Conservation (phyloP, 768 basidiomycete species). For the Boletellus emodensis region DNA sequence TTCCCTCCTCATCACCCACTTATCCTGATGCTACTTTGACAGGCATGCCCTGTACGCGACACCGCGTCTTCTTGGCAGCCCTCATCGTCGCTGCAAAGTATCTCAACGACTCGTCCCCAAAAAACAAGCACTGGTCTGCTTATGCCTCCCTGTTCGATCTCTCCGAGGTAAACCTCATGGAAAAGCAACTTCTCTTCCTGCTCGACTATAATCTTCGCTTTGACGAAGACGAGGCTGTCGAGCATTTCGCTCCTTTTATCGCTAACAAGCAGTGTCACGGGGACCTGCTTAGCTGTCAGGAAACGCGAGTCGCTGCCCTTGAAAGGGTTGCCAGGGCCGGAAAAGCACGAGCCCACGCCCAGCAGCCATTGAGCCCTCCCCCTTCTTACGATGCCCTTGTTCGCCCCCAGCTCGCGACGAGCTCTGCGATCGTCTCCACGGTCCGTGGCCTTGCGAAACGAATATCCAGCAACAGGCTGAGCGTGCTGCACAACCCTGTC, state of each 20-base stretch:
- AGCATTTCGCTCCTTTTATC: slow-evolving; percentile 70
- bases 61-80: slow-evolving; percentile 92
- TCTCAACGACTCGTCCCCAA: slow-evolving; percentile 93
- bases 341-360: slow-evolving; percentile 49
- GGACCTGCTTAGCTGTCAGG: slow-evolving; percentile 30
- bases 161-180: slow-evolving; percentile 91
- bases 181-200: slow-evolving; percentile 88
- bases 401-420: slow-evolving; percentile 18
- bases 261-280: slow-evolving; percentile 8
- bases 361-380: slow-evolving; percentile 40
- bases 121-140: slow-evolving; percentile 89
- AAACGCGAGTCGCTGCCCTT: slow-evolving; percentile 50
- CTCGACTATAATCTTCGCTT: slow-evolving; percentile 93
- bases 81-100: slow-evolving; percentile 97
- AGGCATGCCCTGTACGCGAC: slow-evolving; percentile 87
- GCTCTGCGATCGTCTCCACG: slow-evolving; percentile 46
- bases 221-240: slow-evolving; percentile 74
- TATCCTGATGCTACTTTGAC: slow-evolving; percentile 8
- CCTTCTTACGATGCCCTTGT: slow-evolving; percentile 35
- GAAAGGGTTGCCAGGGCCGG: slow-evolving; percentile 52
- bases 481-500: slow-evolving; percentile 21
- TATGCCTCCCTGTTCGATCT: slow-evolving; percentile 76
- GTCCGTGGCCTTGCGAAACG: slow-evolving; percentile 60
- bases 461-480: slow-evolving; percentile 42
- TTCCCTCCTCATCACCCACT: background rate